These are phyloP conservation scores for Fusarium falciforme DNA, from an alignment of 2,329 filamentous ascomycete genomes.

Conservation along the genomic window DNA sequence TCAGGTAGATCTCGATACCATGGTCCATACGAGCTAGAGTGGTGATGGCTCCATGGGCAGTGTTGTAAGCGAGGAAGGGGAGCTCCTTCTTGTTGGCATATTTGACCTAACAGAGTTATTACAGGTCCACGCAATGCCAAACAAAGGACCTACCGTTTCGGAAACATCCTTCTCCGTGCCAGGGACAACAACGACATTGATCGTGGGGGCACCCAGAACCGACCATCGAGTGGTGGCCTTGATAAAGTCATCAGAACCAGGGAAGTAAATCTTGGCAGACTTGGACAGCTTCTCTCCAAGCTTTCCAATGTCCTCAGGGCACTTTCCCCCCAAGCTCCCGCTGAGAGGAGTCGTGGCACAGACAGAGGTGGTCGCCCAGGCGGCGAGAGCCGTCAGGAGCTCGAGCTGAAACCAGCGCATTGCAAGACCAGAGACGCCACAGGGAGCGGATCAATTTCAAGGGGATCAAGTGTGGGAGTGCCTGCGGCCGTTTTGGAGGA, in stretches of 20 bases:
- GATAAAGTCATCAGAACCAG: constrained; percentile 54
- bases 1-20: constrained; percentile 63
- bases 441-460: not conserved
- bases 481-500: not conserved
- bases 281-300: constrained; percentile 51
- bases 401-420: constrained; percentile 38
- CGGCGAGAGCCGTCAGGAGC: constrained; percentile 41
- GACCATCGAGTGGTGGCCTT: constrained; percentile 59
- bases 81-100: constrained; percentile 59
- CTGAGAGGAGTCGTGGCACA: constrained; percentile 29
- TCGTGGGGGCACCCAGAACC: constrained; percentile 52
- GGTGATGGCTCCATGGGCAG: constrained; percentile 62
- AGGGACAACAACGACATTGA: constrained; percentile 60
- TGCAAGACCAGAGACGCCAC: not conserved
- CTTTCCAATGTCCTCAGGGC: constrained; percentile 25
- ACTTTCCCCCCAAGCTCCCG: constrained; percentile 29
- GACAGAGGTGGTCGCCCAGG: constrained; percentile 40
- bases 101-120: constrained; percentile 35
- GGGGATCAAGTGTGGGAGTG: not conserved
- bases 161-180: constrained; percentile 61
- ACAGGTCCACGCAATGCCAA: fast-evolving
- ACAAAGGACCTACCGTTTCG: constrained; percentile 52
- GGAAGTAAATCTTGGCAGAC: constrained; percentile 55
- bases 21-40: constrained; percentile 60
- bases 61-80: constrained; percentile 65